These are phyloP conservation scores for Aspergillus nidulans DNA, from an alignment of 495 filamentous ascomycete species.

Conservation along the genomic window DNA sequence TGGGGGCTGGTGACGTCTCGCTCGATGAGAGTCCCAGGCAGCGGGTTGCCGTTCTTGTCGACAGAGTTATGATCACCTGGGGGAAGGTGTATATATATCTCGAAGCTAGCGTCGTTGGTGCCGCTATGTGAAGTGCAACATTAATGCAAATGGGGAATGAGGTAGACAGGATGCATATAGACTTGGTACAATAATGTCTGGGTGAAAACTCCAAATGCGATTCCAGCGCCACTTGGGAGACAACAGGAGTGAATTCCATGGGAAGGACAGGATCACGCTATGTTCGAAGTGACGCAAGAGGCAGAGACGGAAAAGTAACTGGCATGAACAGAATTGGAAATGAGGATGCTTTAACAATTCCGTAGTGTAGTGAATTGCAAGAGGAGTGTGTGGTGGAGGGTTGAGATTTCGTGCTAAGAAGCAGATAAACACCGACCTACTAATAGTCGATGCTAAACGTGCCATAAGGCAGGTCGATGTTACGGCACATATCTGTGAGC, in stretches of 20 bases:
- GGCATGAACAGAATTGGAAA: background rate
- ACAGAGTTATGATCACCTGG: slow-evolving; percentile 34
- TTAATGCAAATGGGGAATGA: slow-evolving; percentile 11
- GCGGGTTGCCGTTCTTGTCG: slow-evolving; percentile 72
- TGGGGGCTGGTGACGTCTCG: slow-evolving; percentile 82
- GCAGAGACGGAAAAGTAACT: background rate
- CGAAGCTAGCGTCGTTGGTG: too few relatives aligned
- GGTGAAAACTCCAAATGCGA: slow-evolving; percentile 16
- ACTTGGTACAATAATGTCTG: slow-evolving; percentile 15
- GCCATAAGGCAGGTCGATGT: slow-evolving; percentile 26
- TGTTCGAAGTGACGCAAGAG: background rate
- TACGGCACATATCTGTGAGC: slow-evolving; percentile 22
- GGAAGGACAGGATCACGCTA: background rate
- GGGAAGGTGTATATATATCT: too few relatives aligned
- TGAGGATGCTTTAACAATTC: background rate
- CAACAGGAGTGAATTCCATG: slow-evolving; percentile 6
- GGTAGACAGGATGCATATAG: slow-evolving; percentile 15
- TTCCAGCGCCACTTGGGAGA: slow-evolving; percentile 13
- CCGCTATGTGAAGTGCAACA: slow-evolving; percentile 14
- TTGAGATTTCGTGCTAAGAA: background rate
- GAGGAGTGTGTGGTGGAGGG: background rate
- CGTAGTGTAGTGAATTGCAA: background rate
- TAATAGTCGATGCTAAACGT: slow-evolving; percentile 23
- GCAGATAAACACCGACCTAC: slow-evolving; percentile 19
- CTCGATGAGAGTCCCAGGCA: slow-evolving; percentile 83